Conservation (phyloP, 1,139 yeast species). For the Protomyces macrosporus region DNA sequence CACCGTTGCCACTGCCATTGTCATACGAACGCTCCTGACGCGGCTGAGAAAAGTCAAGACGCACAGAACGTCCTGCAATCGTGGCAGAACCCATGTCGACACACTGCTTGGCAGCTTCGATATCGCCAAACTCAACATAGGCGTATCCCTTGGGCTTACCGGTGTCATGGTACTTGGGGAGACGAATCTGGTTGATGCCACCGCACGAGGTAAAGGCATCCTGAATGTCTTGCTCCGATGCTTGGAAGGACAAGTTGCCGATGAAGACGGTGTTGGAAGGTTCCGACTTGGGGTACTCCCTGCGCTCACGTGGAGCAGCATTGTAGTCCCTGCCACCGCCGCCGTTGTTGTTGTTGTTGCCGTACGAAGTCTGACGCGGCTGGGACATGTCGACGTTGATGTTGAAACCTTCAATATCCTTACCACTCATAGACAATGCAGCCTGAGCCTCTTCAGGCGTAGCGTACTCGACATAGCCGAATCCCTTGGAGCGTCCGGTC, state of each 20-base stretch:
- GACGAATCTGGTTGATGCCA: constrained; percentile 83
- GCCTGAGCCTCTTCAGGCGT: constrained; percentile 71
- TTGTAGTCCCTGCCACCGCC: constrained; percentile 46
- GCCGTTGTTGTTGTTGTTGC: constrained; percentile 66
- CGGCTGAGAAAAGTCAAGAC: constrained; percentile 84
- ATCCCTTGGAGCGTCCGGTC: constrained; percentile 87
- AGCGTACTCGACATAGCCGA: constrained; percentile 91
- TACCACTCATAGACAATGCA: constrained; percentile 78
- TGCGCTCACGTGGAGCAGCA: constrained; percentile 47
- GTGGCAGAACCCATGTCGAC: constrained; percentile 85
- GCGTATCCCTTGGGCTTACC: constrained; percentile 92
- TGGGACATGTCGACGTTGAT: constrained; percentile 88
- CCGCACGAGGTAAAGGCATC: constrained; percentile 78
- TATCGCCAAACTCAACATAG: constrained; percentile 84
- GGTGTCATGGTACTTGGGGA: constrained; percentile 83
- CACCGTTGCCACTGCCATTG: constrained; percentile 80
- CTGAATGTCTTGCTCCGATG: constrained; percentile 89
- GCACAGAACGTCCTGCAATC: constrained; percentile 94
- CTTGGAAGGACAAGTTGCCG: constrained; percentile 95
- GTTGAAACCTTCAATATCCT: constrained; percentile 94
- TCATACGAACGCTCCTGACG: constrained; percentile 48
- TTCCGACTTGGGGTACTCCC: constrained; percentile 24
- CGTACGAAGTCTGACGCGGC: constrained; percentile 45
- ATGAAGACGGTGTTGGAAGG: constrained; percentile 82
- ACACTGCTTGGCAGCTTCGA: constrained; percentile 79